Conservation (phyloP, 2,329 filamentous ascomycete species). For the Fusarium sp. region DNA sequence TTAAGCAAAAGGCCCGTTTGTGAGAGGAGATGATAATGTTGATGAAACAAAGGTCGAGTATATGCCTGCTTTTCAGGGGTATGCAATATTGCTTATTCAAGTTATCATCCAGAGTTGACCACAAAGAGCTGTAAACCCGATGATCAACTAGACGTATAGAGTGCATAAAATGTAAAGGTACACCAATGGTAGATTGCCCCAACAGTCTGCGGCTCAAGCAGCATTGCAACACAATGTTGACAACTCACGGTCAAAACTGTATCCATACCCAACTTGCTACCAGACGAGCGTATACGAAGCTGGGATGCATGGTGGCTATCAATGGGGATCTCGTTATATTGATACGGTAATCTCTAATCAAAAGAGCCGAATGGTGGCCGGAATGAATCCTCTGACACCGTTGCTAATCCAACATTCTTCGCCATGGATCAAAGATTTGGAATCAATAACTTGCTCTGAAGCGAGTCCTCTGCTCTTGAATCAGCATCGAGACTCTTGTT, state of each 20-base stretch:
- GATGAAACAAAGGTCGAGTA: neutral
- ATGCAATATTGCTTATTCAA: neutral
- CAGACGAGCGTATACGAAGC: neutral
- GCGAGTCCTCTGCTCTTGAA: conserved; percentile 63
- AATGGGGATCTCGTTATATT: neutral
- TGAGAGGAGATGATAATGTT: neutral
- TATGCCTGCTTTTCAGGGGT: neutral
- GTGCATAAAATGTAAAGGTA: neutral
- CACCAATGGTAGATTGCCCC: neutral
- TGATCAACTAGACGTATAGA: neutral
- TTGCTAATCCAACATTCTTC: conserved; percentile 92
- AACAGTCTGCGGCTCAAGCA: neutral
- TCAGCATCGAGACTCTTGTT: conserved; percentile 1
- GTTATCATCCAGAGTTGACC: neutral
- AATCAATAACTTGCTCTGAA: conserved; percentile 70
- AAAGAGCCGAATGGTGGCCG: conserved; percentile 53
- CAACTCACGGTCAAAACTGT: neutral
- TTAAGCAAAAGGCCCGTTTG: neutral
- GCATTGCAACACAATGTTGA: conserved; percentile 6
- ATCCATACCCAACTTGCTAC: conserved; percentile 17
- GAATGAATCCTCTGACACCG: conserved; percentile 81
- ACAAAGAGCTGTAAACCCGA: neutral
- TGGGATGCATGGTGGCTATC: neutral
- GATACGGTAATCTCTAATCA: neutral
- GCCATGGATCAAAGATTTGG: conserved; percentile 70